Base-by-base conservation (phyloP, 495 filamentous ascomycete species). In the Rostrohypoxylon terebratum region DNA sequence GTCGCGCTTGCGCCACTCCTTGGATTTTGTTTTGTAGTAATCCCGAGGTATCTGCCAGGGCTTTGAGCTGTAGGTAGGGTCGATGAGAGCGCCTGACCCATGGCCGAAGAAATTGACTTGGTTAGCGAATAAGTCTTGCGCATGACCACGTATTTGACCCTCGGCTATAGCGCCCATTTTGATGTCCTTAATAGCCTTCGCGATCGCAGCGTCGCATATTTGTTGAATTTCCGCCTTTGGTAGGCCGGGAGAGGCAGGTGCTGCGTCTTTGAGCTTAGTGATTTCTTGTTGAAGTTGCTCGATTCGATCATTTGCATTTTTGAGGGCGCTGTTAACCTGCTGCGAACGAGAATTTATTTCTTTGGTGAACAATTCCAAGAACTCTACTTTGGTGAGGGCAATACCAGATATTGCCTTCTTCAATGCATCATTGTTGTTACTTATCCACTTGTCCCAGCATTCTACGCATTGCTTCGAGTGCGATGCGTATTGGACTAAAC, bases 61-160 rank as follows among this genome's bases (percentile, higher is more conserved):
- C 0, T 59, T 68, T 3, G 83, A 84, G 25, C 67, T 77, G 2
- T 70, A 59, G 0, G 60, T 13, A 1, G 72, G 28, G 44, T 83
- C 79, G 55, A 81, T 45, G 1, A 74, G 13, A 3, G 80, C 83
- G 40, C 78, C 78, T 40, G 81, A 76, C 54, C 80, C 83, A 13
- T 71, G 31, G 47, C 61, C 60, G 64, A 85, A 82, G 66, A 80
- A 79, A 73, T 86, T 85, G 69, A 84, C 60, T 45, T 78, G 77
- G 51, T 77, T 76, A 42, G 50, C 58, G 4, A 86, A 68, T 50
- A 79, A 57, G n/a, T 76, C 67, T 20, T 66, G 59, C 25, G 70
- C 51, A 58, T 71, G 60, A 44, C 71, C 69, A 4, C 63, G 73
- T 45, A 81, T 77, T 28, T 74, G 55, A 40, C 73, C 72, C 18